These are phyloP conservation scores for Beauveria medogensis DNA, from an alignment of 2,329 filamentous ascomycete species.

Conservation along the genomic window DNA sequence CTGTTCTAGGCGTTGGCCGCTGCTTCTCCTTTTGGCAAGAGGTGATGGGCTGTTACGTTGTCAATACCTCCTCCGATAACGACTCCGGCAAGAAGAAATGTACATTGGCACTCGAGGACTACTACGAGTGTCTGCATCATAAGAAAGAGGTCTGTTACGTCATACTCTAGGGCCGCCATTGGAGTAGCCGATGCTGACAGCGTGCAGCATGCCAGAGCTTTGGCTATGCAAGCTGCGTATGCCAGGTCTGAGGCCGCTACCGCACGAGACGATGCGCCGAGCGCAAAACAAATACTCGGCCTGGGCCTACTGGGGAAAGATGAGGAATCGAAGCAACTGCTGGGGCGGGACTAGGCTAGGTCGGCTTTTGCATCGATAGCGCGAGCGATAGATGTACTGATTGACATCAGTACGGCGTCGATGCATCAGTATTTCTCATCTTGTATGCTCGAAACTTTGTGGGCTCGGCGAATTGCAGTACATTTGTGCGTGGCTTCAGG, in stretches of 20 bases:
- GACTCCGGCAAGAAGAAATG: slow-evolving; percentile 82
- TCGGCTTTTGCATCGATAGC: background rate
- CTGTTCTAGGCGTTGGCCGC: slow-evolving; percentile 53
- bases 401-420: background rate
- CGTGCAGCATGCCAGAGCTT: slow-evolving; percentile 64
- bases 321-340: slow-evolving; percentile 62
- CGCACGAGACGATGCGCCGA: slow-evolving; percentile 72
- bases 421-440: background rate
- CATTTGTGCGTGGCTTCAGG: background rate
- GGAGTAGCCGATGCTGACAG: slow-evolving; percentile 6
- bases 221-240: slow-evolving; percentile 75
- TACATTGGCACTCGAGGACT: slow-evolving; percentile 78
- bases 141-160: slow-evolving; percentile 81
- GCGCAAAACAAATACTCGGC: slow-evolving; percentile 78
- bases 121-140: slow-evolving; percentile 98
- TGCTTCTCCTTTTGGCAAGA: slow-evolving; percentile 99
- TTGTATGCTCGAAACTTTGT: background rate
- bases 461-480: background rate
- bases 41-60: slow-evolving; percentile 94
- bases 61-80: slow-evolving; percentile 78
- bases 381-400: background rate
- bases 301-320: slow-evolving; percentile 78
- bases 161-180: no score
- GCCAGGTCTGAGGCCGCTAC: slow-evolving; percentile 69
- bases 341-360: slow-evolving; percentile 26